phyloP scores from a whole-genome alignment of 306 rosid genomes.

The Prunus mume region DNA sequence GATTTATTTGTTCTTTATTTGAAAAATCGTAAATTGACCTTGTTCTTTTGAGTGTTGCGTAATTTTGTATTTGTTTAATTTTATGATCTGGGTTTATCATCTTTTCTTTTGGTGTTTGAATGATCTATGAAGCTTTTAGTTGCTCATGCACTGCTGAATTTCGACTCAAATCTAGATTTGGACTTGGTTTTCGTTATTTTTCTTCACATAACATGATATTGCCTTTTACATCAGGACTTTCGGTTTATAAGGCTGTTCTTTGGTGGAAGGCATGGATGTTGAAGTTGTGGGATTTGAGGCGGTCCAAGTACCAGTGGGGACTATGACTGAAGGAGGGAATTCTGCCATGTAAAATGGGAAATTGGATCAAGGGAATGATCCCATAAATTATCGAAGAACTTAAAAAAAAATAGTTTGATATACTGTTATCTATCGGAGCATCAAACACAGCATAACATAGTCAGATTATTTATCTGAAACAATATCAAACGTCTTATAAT shows the following conservation, averaged over 20 bases:
- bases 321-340: constrained; percentile 42
- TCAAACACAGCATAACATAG: no score
- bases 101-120: constrained; percentile 10
- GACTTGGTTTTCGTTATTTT: background rate
- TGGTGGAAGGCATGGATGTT: constrained; percentile 56
- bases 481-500: no score
- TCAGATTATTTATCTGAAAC: no score
- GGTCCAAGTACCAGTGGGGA: constrained; percentile 67
- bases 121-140: constrained; percentile 14
- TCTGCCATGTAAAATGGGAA: constrained; percentile 60
- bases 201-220: constrained; percentile 13
- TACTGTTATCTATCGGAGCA: no score
- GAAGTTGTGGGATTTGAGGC: constrained; percentile 86
- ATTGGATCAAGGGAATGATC: constrained; percentile 45
- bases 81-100: background rate
- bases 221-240: constrained; percentile 34
- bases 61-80: background rate
- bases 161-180: background rate
- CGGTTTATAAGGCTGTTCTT: constrained; percentile 36
- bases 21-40: background rate
- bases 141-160: background rate
- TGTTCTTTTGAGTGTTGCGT: background rate
- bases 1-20: no score
- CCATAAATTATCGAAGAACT: constrained; percentile 35
- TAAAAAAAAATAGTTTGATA: no score